Evolutionary conservation across 805 yeast species (phyloP).

Genomic region (Sugiyamaella chiloensis): DNA sequence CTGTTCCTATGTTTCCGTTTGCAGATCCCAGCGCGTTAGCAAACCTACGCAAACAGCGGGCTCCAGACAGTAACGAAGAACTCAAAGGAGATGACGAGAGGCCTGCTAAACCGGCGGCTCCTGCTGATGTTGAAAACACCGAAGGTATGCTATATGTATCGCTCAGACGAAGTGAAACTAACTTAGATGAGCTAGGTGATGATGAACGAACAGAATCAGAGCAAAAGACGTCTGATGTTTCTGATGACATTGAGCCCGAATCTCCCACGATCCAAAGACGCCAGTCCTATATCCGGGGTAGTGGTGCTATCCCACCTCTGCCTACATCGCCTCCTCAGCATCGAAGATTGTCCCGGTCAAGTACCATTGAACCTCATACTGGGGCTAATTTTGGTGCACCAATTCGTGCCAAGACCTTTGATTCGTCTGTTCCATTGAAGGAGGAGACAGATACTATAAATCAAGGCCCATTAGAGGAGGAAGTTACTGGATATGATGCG

Average conservation of each 20-base stretch:
- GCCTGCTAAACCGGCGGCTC: conserved; percentile 14
- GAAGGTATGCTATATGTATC: conserved; percentile 8
- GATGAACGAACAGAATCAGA: conserved; percentile 31
- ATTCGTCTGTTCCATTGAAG: conserved; percentile 16
- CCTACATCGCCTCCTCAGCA: conserved; percentile 16
- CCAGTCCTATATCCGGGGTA: conserved; percentile 22
- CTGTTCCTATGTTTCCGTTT: conserved; percentile 55
- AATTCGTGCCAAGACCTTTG: conserved; percentile 12
- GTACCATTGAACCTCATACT: background rate
- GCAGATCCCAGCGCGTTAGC: conserved; percentile 38
- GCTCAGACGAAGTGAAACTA: conserved; percentile 15
- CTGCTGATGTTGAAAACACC: conserved; percentile 9
- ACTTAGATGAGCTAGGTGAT: conserved; percentile 28
- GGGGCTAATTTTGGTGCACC: conserved; percentile 4
- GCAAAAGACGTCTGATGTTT: conserved; percentile 11
- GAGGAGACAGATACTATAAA: background rate
- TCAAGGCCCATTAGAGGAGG: conserved; percentile 33
- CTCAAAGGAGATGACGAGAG: conserved; percentile 15
- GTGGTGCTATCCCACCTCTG: conserved; percentile 24
- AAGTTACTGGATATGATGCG: conserved; percentile 65
- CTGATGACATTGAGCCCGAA: background rate
- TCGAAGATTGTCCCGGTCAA: background rate
- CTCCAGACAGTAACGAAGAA: conserved; percentile 30
- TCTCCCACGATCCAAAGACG: conserved; percentile 13
- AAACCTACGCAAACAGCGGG: conserved; percentile 21